Percentiles rank a stretch among this genome's conserved stretches.
Conservation (phyloP, 352 stramenopile species). For the Phytopythium chamaehyphon region DNA sequence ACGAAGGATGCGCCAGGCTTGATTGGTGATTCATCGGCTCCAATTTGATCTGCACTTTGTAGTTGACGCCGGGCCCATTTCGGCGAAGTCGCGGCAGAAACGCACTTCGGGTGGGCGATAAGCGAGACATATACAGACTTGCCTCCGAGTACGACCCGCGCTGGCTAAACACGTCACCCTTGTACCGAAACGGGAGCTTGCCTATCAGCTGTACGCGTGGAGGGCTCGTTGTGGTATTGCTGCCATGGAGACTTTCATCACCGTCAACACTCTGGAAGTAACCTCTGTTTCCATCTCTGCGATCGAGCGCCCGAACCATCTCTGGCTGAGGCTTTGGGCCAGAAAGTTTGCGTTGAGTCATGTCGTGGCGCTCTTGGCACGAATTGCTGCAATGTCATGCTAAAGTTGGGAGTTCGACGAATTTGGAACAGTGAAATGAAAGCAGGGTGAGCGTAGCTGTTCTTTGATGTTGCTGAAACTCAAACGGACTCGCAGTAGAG, state of each 20-base stretch:
- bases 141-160: constrained; percentile 64
- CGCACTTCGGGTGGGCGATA: constrained; percentile 45
- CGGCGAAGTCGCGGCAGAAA: not conserved
- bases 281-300: too few species aligned
- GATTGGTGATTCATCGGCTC: constrained; percentile 26
- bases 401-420: too few species aligned
- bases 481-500: too few species aligned
- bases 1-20: constrained; percentile 7
- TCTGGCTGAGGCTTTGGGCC: too few species aligned
- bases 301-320: too few species aligned
- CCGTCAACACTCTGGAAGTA: not conserved
- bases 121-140: constrained; percentile 65
- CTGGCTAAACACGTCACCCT: constrained; percentile 70
- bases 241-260: constrained; percentile 3
- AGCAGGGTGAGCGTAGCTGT: not conserved
- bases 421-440: too few species aligned
- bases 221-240: constrained; percentile 1
- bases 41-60: constrained; percentile 46
- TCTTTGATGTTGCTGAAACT: too few species aligned
- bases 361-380: too few species aligned
- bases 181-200: constrained; percentile 61
- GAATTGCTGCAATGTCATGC: too few species aligned
- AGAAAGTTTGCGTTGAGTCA: too few species aligned
- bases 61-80: constrained; percentile 17
- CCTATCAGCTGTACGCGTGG: constrained; percentile 23